Evolutionary conservation across 148 eudicot genomes (phyloP).

Genomic region (Persicaria maculosa): DNA sequence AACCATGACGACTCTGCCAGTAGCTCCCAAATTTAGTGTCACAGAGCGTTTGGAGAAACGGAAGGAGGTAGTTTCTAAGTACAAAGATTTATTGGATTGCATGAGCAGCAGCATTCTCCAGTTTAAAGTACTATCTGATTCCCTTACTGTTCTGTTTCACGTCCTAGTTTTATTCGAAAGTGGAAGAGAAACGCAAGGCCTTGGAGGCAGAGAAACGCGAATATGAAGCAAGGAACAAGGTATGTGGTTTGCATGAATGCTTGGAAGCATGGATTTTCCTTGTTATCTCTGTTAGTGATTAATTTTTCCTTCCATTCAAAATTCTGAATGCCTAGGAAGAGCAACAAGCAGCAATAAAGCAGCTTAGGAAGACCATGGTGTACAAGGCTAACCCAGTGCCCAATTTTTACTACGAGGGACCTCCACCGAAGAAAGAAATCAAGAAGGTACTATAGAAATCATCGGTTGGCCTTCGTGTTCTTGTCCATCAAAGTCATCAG

Average conservation of each 20-base stretch:
- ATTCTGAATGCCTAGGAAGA: slow-evolving; percentile 47
- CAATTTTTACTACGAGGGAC: slow-evolving; percentile 78
- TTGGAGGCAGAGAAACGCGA: slow-evolving; percentile 73
- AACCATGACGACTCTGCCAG: slow-evolving; percentile 64
- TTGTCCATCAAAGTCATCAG: too few species aligned
- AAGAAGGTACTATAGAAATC: slow-evolving; percentile 56
- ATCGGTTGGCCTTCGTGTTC: background rate
- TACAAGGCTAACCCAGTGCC: slow-evolving; percentile 88
- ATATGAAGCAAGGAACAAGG: slow-evolving; percentile 80
- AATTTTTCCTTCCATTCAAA: background rate
- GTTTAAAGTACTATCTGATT: slow-evolving; percentile 1
- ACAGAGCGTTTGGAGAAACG: slow-evolving; percentile 59
- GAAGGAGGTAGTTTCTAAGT: slow-evolving; percentile 53
- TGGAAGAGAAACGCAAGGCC: slow-evolving; percentile 86
- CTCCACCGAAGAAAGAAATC: slow-evolving; percentile 86
- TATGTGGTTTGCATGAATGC: slow-evolving; percentile 19
- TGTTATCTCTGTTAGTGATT: background rate
- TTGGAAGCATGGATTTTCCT: background rate
- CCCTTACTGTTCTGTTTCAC: background rate
- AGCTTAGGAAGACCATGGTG: slow-evolving; percentile 73
- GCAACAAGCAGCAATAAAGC: slow-evolving; percentile 68
- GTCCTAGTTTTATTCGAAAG: slow-evolving; percentile 63
- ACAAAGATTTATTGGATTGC: background rate
- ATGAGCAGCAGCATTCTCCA: background rate
- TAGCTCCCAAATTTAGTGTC: slow-evolving; percentile 63